A percentile compares a stretch with the other conserved stretches of the same genome.
phyloP scores from a whole-genome alignment of 2,329 filamentous ascomycete genomes.

The Aspergillus quadrilineatus region DNA sequence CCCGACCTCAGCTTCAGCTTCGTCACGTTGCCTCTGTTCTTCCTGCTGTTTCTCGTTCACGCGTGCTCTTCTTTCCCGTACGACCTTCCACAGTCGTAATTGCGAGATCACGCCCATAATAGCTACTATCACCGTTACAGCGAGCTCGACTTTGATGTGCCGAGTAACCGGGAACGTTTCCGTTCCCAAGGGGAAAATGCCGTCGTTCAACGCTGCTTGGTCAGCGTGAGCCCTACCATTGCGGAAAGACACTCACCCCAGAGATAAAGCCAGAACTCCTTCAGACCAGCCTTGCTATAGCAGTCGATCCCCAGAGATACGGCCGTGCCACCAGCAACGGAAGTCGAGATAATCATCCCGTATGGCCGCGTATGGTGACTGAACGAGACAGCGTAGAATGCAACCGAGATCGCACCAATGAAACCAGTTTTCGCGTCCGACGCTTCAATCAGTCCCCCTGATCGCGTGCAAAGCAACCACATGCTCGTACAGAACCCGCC shows the following conservation, averaged over 20 bases:
- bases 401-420: slow-evolving; percentile 69
- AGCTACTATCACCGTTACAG: slow-evolving; percentile 71
- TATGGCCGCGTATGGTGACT: slow-evolving; percentile 75
- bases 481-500: slow-evolving; percentile 83
- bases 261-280: slow-evolving; percentile 94
- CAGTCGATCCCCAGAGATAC: slow-evolving; percentile 85
- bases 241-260: slow-evolving; percentile 60
- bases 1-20: slow-evolving; percentile 70
- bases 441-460: slow-evolving; percentile 69
- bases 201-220: slow-evolving; percentile 64
- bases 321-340: slow-evolving; percentile 78
- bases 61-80: slow-evolving; percentile 56
- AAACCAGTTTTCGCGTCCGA: slow-evolving; percentile 68
- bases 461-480: slow-evolving; percentile 81
- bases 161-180: slow-evolving; percentile 81
- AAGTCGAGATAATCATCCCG: slow-evolving; percentile 70
- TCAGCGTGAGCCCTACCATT: slow-evolving; percentile 4
- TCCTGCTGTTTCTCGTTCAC: slow-evolving; percentile 49
- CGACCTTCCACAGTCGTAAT: slow-evolving; percentile 78
- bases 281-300: slow-evolving; percentile 83
- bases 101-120: slow-evolving; percentile 79
- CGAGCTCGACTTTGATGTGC: slow-evolving; percentile 82
- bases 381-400: slow-evolving; percentile 72
- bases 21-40: slow-evolving; percentile 56
- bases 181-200: slow-evolving; percentile 74